Evolutionary conservation across 805 yeast species (phyloP).

Genomic region (Candida arabinofermentans): DNA sequence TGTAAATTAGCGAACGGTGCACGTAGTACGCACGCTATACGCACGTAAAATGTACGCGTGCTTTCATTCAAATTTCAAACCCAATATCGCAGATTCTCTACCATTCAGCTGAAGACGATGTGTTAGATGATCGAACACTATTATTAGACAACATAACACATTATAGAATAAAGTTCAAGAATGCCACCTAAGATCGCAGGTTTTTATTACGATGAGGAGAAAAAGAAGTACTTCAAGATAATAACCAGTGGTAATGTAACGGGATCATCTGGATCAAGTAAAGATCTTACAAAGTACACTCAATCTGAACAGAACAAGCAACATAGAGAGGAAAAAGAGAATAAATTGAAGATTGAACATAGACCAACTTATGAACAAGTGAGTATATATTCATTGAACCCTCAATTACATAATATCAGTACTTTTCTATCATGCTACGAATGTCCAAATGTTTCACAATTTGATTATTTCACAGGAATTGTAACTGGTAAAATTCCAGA

Average conservation of each 20-base stretch:
- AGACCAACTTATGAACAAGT: too few species aligned
- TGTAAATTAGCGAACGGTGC: too few species aligned
- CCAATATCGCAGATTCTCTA: too few species aligned
- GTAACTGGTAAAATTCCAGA: not conserved
- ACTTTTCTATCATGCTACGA: too few species aligned
- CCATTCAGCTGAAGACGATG: too few species aligned
- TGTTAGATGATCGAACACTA: too few species aligned
- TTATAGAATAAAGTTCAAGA: too few species aligned
- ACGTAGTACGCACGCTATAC: too few species aligned
- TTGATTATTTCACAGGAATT: not conserved
- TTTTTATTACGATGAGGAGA: conserved; percentile 17
- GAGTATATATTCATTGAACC: not conserved
- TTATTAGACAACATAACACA: too few species aligned
- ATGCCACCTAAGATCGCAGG: conserved; percentile 16
- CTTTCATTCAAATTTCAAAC: too few species aligned
- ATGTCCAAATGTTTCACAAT: not conserved
- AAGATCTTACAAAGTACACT: not conserved
- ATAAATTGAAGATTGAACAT: not conserved
- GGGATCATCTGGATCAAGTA: not conserved
- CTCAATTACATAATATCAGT: not conserved
- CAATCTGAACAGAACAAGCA: not conserved
- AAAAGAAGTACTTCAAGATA: conserved; percentile 16
- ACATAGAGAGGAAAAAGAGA: not conserved
- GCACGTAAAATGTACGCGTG: too few species aligned
- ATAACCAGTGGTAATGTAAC: conserved; percentile 5